Conservation (phyloP, 2,329 filamentous ascomycete species). For the Fusarium illudens region DNA sequence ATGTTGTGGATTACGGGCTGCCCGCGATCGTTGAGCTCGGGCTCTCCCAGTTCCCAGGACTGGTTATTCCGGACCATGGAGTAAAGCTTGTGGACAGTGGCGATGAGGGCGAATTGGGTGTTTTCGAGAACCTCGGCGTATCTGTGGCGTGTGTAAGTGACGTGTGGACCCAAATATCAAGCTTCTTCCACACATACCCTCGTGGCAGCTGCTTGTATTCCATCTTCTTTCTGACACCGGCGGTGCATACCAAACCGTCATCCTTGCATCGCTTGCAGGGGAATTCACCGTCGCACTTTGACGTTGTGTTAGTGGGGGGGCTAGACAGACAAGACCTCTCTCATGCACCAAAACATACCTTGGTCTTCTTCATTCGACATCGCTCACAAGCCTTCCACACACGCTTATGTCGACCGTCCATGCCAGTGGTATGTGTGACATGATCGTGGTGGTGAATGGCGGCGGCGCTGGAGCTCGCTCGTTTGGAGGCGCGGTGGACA, state of each 20-base stretch:
- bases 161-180: not conserved
- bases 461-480: conserved; percentile 52
- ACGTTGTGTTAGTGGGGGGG: conserved; percentile 20
- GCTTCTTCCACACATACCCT: conserved; percentile 55
- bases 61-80: conserved; percentile 68
- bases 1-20: conserved; percentile 73
- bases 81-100: conserved; percentile 72
- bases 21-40: conserved; percentile 69
- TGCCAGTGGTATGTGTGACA: conserved; percentile 45
- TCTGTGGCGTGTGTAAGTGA: conserved; percentile 48
- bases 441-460: conserved; percentile 51
- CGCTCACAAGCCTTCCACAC: conserved; percentile 74
- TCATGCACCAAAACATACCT: conserved; percentile 55
- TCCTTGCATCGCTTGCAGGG: conserved; percentile 74
- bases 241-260: conserved; percentile 70
- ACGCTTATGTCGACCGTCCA: conserved; percentile 68
- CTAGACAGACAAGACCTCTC: too few species aligned
- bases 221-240: conserved; percentile 71
- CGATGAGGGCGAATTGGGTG: conserved; percentile 70
- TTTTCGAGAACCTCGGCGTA: conserved; percentile 73
- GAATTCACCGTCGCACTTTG: conserved; percentile 68
- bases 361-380: conserved; percentile 75
- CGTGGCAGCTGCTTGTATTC: conserved; percentile 72
- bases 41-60: conserved; percentile 69
- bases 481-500: conserved; percentile 61